phyloP scores from a whole-genome alignment of 2,329 filamentous ascomycete genomes.

The Rhynchosporium graminicola region DNA sequence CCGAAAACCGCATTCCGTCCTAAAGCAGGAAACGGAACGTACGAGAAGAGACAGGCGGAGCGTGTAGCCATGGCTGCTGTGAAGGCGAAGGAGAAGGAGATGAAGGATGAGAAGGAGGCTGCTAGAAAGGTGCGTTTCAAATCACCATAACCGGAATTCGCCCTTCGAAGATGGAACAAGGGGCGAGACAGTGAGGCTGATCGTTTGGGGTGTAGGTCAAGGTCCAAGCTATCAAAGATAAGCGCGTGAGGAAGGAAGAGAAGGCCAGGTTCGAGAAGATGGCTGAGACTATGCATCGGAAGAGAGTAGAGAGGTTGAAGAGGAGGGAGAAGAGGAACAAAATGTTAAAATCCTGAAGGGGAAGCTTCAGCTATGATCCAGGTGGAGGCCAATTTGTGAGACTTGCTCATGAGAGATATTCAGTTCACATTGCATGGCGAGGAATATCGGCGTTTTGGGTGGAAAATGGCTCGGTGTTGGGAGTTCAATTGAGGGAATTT shows the following conservation, averaged over 20 bases:
- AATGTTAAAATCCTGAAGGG: conserved; percentile 65
- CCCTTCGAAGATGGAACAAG: neutral
- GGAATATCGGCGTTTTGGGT: conserved; percentile 15
- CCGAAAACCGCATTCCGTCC: conserved; percentile 85
- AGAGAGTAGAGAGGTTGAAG: conserved; percentile 90
- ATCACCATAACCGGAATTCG: neutral
- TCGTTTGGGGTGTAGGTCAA: conserved; percentile 57
- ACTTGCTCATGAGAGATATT: neutral
- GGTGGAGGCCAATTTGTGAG: neutral
- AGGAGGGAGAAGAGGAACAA: conserved; percentile 96
- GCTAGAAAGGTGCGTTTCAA: conserved; percentile 67
- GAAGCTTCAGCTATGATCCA: neutral
- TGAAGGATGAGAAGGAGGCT: conserved; percentile 95
- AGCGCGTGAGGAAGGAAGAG: conserved; percentile 86
- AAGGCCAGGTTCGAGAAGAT: conserved; percentile 90
- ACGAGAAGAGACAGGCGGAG: conserved; percentile 71
- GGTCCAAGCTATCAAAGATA: conserved; percentile 80
- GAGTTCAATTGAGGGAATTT: neutral
- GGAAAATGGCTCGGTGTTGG: conserved; percentile 13
- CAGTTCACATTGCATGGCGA: neutral
- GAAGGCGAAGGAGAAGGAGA: conserved; percentile 91
- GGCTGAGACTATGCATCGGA: conserved; percentile 97
- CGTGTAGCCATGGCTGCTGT: conserved; percentile 71
- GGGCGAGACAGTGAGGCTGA: conserved; percentile 15
- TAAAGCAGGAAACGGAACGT: conserved; percentile 73